Evolutionary conservation across 768 basidiomycete species (phyloP).

Genomic region (Naematelia aurantialba): DNA sequence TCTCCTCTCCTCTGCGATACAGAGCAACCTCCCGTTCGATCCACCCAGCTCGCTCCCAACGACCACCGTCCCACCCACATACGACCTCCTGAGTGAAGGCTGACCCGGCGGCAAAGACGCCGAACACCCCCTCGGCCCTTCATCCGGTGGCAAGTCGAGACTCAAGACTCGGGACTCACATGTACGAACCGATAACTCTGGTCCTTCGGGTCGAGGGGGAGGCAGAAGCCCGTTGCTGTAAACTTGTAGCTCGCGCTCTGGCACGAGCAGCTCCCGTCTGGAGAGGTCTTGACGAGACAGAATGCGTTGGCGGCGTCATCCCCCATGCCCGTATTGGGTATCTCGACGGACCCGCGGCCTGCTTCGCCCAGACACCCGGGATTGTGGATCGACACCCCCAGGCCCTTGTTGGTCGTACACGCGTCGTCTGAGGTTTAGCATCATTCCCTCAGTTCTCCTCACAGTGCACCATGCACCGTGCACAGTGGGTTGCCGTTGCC

Average conservation of each 20-base stretch:
- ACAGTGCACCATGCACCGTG: no score
- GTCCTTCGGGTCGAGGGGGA: background rate
- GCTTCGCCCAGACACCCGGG: constrained; percentile 1
- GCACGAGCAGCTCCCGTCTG: background rate
- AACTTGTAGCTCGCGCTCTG: background rate
- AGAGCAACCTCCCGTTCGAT: no score
- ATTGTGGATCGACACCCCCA: background rate
- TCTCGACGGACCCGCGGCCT: background rate
- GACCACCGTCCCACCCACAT: no score
- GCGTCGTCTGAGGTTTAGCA: background rate
- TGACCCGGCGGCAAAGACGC: no score
- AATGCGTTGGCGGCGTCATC: background rate
- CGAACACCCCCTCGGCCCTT: no score
- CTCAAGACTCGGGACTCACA: background rate
- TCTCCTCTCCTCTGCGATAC: no score
- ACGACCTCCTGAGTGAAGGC: no score
- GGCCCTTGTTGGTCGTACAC: background rate
- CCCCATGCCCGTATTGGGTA: background rate
- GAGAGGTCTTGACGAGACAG: background rate
- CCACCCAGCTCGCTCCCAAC: no score
- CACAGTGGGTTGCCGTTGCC: no score
- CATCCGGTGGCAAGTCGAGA: no score
- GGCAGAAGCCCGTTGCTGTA: background rate
- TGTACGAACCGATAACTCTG: constrained; percentile 1
- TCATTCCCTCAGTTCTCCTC: background rate